phyloP scores from a whole-genome alignment of 345 rosid species.

The Nephelium lappaceum region DNA sequence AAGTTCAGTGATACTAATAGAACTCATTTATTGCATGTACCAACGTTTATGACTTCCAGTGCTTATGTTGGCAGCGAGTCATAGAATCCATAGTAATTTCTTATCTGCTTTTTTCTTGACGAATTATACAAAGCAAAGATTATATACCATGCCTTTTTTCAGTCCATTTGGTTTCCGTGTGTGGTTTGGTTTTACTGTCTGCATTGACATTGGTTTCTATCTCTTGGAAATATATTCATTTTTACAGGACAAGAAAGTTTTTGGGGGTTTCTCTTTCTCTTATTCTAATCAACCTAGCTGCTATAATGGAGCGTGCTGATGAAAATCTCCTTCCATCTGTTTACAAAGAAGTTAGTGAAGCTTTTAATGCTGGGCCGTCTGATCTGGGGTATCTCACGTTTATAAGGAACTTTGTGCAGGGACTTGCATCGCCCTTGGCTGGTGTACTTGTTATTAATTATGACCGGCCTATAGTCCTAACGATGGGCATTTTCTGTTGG shows the following conservation, averaged over 20 bases:
- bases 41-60: not conserved
- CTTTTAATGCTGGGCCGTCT: conserved; percentile 88
- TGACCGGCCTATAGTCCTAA: conserved; percentile 90
- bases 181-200: conserved; percentile 8
- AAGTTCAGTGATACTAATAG: too few species aligned
- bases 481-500: conserved; percentile 91
- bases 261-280: conserved; percentile 86
- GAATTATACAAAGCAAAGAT: not conserved
- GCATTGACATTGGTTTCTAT: conserved; percentile 18
- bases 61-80: not conserved
- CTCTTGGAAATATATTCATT: conserved; percentile 24
- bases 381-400: conserved; percentile 96
- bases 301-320: conserved; percentile 95
- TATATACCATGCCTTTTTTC: not conserved
- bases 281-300: conserved; percentile 85
- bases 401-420: conserved; percentile 93
- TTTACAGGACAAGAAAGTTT: conserved; percentile 71
- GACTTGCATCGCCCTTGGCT: conserved; percentile 83
- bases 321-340: conserved; percentile 94
- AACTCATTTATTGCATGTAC: not conserved
- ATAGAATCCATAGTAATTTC: not conserved
- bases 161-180: not conserved
- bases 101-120: not conserved
- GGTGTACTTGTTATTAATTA: conserved; percentile 80
- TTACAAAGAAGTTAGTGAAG: conserved; percentile 98